These are phyloP conservation scores for Hypoxylon trugodes DNA, from an alignment of 495 filamentous ascomycete species.

Conservation along the genomic window DNA sequence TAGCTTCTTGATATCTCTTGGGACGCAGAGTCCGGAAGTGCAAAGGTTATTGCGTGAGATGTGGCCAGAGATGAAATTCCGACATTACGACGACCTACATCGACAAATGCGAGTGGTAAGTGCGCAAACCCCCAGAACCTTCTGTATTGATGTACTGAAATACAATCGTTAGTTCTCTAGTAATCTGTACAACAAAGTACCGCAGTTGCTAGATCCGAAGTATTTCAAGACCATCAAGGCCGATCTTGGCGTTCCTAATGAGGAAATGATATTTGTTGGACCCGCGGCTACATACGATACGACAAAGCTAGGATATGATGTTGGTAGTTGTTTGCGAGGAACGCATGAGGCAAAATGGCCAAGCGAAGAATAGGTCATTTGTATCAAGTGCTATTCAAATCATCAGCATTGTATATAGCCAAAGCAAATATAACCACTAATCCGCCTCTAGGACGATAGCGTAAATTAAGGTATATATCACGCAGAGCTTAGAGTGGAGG, in stretches of 20 bases:
- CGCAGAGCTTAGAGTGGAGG: constrained; percentile 1
- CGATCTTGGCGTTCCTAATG: constrained; percentile 38
- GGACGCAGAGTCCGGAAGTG: constrained; percentile 53
- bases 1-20: constrained; percentile 64
- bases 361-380: constrained; percentile 2
- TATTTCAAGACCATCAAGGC: constrained; percentile 38
- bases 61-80: constrained; percentile 40
- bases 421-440: background rate
- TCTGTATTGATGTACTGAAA: background rate
- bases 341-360: constrained; percentile 42
- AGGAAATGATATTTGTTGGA: constrained; percentile 42
- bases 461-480: background rate
- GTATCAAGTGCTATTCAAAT: background rate
- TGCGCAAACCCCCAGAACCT: background rate
- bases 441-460: background rate
- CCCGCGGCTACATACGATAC: constrained; percentile 41
- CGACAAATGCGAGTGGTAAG: constrained; percentile 44
- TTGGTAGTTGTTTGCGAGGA: constrained; percentile 43
- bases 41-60: constrained; percentile 31
- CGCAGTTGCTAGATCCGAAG: constrained; percentile 30
- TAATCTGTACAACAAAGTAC: constrained; percentile 26
- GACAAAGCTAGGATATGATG: constrained; percentile 37
- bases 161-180: constrained; percentile 14
- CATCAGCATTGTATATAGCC: constrained; percentile 1
- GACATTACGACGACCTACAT: constrained; percentile 43